phyloP scores from a whole-genome alignment of 202 grass and related monocot genomes.

The Dendrocalamus latiflorus region DNA sequence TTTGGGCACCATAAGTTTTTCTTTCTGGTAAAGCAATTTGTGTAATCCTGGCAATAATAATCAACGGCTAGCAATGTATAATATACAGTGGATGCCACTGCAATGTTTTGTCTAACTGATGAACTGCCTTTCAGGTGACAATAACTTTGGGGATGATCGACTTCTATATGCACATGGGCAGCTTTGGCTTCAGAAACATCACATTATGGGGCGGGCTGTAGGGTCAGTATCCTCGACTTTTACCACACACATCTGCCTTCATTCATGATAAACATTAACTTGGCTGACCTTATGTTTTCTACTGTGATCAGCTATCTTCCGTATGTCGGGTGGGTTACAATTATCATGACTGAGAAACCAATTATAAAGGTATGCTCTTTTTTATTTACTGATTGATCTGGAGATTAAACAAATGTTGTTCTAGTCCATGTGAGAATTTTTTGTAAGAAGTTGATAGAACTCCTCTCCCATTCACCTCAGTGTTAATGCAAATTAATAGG shows the following conservation, averaged over 20 bases:
- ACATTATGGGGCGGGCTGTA: slow-evolving; percentile 89
- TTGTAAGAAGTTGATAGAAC: too few relatives aligned
- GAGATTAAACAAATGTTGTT: too few relatives aligned
- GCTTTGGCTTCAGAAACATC: slow-evolving; percentile 86
- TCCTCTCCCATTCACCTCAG: too few relatives aligned
- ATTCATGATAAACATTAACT: slow-evolving; percentile 1
- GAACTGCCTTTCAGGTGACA: slow-evolving; percentile 56
- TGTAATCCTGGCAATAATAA: background rate
- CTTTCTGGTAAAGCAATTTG: background rate
- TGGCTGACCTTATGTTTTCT: background rate
- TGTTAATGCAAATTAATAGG: too few relatives aligned
- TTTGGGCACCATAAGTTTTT: background rate
- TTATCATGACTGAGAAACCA: too few relatives aligned
- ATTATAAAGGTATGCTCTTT: too few relatives aligned
- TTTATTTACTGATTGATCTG: too few relatives aligned
- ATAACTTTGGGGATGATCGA: slow-evolving; percentile 71
- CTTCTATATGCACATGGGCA: slow-evolving; percentile 76
- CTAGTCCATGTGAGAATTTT: too few relatives aligned
- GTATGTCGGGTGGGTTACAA: too few relatives aligned
- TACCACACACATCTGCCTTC: background rate
- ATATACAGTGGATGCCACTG: background rate
- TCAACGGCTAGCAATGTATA: background rate
- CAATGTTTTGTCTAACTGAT: background rate
- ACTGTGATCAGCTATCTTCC: slow-evolving; percentile 63
- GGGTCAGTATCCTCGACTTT: slow-evolving; percentile 50